Conservation (phyloP, 73 alveolate genomes). For the Paraurostyla sp. region DNA sequence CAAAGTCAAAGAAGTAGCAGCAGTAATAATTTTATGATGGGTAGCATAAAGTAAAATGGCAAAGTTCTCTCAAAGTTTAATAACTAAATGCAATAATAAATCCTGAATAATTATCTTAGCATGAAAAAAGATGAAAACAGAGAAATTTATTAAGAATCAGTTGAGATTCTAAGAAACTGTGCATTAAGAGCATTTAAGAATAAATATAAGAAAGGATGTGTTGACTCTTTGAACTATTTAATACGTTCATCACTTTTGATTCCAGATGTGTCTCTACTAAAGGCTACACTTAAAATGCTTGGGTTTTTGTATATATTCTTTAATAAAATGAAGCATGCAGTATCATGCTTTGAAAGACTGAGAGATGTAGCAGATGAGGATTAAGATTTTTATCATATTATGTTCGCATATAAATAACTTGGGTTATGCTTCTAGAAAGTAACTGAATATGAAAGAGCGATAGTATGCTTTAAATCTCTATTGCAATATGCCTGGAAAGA, state of each 20-base stretch:
- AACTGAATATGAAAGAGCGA: slow-evolving; percentile 65
- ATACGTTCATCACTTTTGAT: background rate
- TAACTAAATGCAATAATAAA: no score
- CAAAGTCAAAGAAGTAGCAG: no score
- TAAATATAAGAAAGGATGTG: slow-evolving; percentile 43
- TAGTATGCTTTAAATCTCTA: slow-evolving; percentile 61
- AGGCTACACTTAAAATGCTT: slow-evolving; percentile 2
- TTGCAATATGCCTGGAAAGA: slow-evolving; percentile 71
- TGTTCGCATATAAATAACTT: slow-evolving; percentile 65
- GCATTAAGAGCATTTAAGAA: slow-evolving; percentile 18
- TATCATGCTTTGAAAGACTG: slow-evolving; percentile 40
- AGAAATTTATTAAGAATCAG: background rate
- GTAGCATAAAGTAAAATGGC: no score
- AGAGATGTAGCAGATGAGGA: slow-evolving; percentile 67
- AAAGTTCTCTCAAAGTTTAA: no score
- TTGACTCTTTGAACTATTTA: slow-evolving; percentile 24
- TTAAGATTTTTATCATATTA: background rate
- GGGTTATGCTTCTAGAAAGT: slow-evolving; percentile 66
- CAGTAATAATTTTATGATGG: no score
- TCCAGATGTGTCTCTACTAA: slow-evolving; percentile 54
- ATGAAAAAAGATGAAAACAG: slow-evolving; percentile 23
- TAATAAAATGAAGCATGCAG: slow-evolving; percentile 55
- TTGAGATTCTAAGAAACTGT: slow-evolving; percentile 22
- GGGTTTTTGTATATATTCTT: slow-evolving; percentile 43
- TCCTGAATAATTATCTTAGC: no score